A percentile compares a stretch with the other conserved stretches of the same genome.
These are phyloP conservation scores for Picochlorum sp. DNA, from an alignment of 139 green algal genomes.

Conservation along the genomic window DNA sequence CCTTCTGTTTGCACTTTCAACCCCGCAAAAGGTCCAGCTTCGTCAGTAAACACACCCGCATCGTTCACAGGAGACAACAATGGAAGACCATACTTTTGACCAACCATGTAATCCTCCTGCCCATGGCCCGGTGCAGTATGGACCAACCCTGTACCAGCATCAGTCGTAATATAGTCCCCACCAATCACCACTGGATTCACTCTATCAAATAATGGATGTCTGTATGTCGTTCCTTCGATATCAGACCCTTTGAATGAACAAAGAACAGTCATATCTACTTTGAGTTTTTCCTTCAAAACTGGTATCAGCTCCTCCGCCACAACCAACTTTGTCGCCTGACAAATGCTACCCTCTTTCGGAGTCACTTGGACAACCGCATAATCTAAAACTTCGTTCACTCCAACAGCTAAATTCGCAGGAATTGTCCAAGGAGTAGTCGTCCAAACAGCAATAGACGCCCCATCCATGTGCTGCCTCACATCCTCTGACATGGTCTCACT, in stretches of 20 bases:
- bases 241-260: conserved; percentile 45
- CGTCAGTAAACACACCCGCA: conserved; percentile 83
- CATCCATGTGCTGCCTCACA: conserved; percentile 19
- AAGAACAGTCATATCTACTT: conserved; percentile 37
- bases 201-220: conserved; percentile 82
- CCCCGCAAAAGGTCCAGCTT: conserved; percentile 78
- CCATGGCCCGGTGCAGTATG: conserved; percentile 95
- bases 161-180: conserved; percentile 98
- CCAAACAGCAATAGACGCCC: conserved; percentile 81
- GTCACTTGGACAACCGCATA: conserved; percentile 73
- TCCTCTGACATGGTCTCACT: not conserved
- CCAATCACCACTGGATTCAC: conserved; percentile 78
- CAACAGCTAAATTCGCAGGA: conserved; percentile 93
- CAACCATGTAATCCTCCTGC: conserved; percentile 90
- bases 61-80: conserved; percentile 94
- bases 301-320: conserved; percentile 72
- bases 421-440: conserved; percentile 99
- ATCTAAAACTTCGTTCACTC: conserved; percentile 82
- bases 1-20: conserved; percentile 75
- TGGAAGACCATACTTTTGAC: conserved; percentile 72
- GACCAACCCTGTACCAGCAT: conserved; percentile 92
- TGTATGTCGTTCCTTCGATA: conserved; percentile 79
- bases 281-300: conserved; percentile 60
- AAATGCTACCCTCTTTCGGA: conserved; percentile 1
- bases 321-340: conserved; percentile 33